Conservation (phyloP, 2,329 filamentous ascomycete species). For the Didymella arachidicola region DNA sequence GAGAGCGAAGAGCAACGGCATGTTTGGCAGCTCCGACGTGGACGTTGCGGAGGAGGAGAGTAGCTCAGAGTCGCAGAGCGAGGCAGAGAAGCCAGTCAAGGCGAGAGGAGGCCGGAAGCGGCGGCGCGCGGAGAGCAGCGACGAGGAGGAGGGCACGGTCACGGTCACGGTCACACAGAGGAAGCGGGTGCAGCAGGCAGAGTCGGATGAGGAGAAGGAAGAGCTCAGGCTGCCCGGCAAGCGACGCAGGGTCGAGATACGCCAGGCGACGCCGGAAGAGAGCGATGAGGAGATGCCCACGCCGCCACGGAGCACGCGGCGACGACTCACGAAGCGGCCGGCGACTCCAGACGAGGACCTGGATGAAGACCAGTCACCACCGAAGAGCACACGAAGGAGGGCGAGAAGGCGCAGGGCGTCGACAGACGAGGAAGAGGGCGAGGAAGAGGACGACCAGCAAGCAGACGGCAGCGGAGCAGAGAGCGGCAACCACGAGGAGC, state of each 20-base stretch:
- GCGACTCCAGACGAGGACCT: constrained; percentile 10
- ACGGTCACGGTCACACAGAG: constrained; percentile 25
- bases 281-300: constrained; percentile 19
- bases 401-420: constrained; percentile 33
- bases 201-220: constrained; percentile 13
- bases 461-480: constrained; percentile 15
- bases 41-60: constrained; percentile 9
- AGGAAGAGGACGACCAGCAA: constrained; percentile 8
- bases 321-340: constrained; percentile 10
- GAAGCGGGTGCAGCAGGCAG: constrained; percentile 22
- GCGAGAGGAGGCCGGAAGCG: constrained; percentile 27
- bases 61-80: constrained; percentile 24
- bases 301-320: constrained; percentile 19
- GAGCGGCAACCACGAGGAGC: constrained; percentile 29
- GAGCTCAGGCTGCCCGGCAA: constrained; percentile 14
- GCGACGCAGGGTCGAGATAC: constrained; percentile 13
- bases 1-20: constrained; percentile 26
- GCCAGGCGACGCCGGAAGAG: constrained; percentile 10
- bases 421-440: constrained; percentile 26
- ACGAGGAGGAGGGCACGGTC: constrained; percentile 15
- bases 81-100: constrained; percentile 18
- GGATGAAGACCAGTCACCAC: constrained; percentile 2
- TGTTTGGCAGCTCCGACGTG: constrained; percentile 37
- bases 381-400: constrained; percentile 24
- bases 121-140: constrained; percentile 22